phyloP scores from a whole-genome alignment of 306 rosid species.

The Castanea crenata region DNA sequence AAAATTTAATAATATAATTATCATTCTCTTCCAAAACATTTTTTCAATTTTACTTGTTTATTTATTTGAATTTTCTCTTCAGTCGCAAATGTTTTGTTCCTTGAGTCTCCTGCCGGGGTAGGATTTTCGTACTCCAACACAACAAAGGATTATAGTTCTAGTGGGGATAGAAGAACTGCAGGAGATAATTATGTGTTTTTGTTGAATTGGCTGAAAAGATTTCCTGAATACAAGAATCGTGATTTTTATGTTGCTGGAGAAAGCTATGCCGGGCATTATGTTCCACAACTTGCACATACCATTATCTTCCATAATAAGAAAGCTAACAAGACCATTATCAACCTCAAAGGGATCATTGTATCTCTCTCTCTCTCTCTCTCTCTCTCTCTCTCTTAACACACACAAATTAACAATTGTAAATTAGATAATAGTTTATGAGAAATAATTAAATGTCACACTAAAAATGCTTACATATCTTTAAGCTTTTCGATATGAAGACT shows the following conservation, averaged over 20 bases:
- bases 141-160: slow-evolving; percentile 50
- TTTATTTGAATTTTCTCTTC: not conserved
- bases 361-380: slow-evolving; percentile 16
- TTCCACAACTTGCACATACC: slow-evolving; percentile 85
- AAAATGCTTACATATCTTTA: not conserved
- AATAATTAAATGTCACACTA: not conserved
- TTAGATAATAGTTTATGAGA: not conserved
- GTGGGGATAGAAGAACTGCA: slow-evolving; percentile 78
- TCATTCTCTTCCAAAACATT: not conserved
- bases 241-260: slow-evolving; percentile 86
- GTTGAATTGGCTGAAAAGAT: slow-evolving; percentile 87
- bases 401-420: not conserved
- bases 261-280: slow-evolving; percentile 96
- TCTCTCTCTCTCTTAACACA: too few species aligned
- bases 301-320: slow-evolving; percentile 56
- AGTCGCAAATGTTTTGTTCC: slow-evolving; percentile 83
- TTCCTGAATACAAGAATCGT: slow-evolving; percentile 66
- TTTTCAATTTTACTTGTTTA: not conserved
- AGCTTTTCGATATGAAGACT: not conserved
- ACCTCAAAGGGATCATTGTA: slow-evolving; percentile 90
- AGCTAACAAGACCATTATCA: slow-evolving; percentile 49
- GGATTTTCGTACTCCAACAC: slow-evolving; percentile 90
- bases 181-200: slow-evolving; percentile 59
- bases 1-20: not conserved
- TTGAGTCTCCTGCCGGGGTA: slow-evolving; percentile 91